Base-by-base conservation (phyloP, 805 yeast genomes). In the Monosporozyma unispora region DNA sequence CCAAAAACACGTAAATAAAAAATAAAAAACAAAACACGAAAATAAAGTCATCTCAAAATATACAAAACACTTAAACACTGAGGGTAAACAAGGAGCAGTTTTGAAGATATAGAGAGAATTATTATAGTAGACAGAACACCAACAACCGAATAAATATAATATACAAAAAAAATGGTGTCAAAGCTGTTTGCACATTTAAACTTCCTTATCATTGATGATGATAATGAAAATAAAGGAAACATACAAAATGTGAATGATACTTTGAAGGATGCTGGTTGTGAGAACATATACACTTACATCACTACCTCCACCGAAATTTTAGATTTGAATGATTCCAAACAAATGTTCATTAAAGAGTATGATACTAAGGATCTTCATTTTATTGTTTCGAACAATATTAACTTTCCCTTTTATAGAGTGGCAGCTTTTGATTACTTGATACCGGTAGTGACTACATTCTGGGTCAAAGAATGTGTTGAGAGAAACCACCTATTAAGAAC, bases 381-480 rank as follows among this genome's bases (percentile, higher is more conserved):
- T 28, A 59, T 65, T 14, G 54, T 65, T 10, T 52, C 61, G 22
- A 53, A 54, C n/a, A 48, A 52, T 8, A 18, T 44, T 8, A 48
- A 56, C 12, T 66, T 64, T 25, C 52, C 62, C n/a, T 64, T 64
- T 47, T 64, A 64, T 49, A 48, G 52, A 6, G 45, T 54, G 3
- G 63, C 64, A 2, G 58, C 62, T 5, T 58, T 58, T 38, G 65
- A 64, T 41, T 55, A 57, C 21, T 44, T 64, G 41, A 57, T 66
- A 18, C 69, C 70, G 2, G 66, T 64, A 4, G 66, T 63, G 0
- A 49, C 48, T 1, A 54, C 56, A n/a, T 48, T 52, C 6, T 66
- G 70, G 70, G 51, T 64, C 14, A 16, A 47, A 19, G 54, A 51
- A 16, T 56, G 64, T 35, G 48, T 61, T 4, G 31, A 50, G 5